A percentile compares a stretch with the other conserved stretches of the same genome.
phyloP scores from a whole-genome alignment of 2,329 filamentous ascomycete species.

The Neofusicoccum parvum region DNA sequence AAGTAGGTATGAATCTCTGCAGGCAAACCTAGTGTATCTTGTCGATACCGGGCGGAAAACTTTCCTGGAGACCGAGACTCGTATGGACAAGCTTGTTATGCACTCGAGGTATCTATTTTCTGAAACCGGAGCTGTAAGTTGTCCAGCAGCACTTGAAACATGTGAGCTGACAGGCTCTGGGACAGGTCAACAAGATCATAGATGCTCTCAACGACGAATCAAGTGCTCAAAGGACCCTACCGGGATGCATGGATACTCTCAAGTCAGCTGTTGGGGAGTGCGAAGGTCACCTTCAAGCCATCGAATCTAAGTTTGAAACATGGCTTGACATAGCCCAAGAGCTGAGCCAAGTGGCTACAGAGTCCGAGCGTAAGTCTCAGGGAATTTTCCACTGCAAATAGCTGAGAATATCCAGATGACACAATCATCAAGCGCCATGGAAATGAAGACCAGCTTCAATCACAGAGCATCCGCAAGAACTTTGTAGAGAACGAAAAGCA shows the following conservation, averaged over 20 bases:
- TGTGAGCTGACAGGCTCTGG: not conserved
- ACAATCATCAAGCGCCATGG: not conserved
- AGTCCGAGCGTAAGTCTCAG: not conserved
- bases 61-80: conserved; percentile 14
- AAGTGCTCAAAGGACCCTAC: not conserved
- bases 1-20: not conserved
- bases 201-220: not conserved
- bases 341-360: conserved; percentile 5
- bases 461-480: not conserved
- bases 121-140: conserved; percentile 5
- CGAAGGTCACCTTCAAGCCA: not conserved
- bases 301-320: not conserved
- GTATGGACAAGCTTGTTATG: conserved; percentile 17
- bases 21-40: conserved; percentile 9
- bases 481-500: not conserved
- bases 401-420: not conserved
- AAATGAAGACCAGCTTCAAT: not conserved
- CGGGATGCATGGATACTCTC: not conserved
- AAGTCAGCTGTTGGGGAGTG: not conserved
- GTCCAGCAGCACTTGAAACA: not conserved
- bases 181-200: conserved; percentile 11
- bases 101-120: conserved; percentile 8
- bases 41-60: conserved; percentile 9
- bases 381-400: not conserved
- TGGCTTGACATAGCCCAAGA: conserved; percentile 11